Evolutionary conservation across 129 eudicot species (phyloP).

Genomic region (Chrysanthemum lavandulifolium): DNA sequence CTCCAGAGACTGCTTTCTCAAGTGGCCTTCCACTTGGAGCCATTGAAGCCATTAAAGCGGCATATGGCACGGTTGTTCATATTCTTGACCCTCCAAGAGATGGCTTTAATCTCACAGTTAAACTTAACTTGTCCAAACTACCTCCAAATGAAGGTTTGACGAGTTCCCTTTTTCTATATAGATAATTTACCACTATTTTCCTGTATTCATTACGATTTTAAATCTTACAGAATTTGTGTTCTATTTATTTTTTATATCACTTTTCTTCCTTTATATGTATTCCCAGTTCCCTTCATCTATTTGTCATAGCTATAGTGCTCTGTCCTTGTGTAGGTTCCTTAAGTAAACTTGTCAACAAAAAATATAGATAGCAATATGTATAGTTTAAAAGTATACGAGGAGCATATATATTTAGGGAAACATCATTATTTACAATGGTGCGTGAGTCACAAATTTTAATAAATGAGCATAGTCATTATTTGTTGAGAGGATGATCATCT

Average conservation of each 20-base stretch:
- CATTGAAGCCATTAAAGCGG: conserved; percentile 85
- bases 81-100: conserved; percentile 99
- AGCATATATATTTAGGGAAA: no score
- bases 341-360: background rate
- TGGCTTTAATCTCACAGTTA: conserved; percentile 88
- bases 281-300: background rate
- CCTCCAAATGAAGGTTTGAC: conserved; percentile 84
- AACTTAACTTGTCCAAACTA: conserved; percentile 84
- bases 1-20: conserved; percentile 67
- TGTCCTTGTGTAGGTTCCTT: background rate
- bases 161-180: conserved; percentile 36
- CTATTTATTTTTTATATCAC: background rate
- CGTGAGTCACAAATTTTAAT: no score
- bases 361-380: background rate
- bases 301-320: background rate
- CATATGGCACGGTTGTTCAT: conserved; percentile 67
- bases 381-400: no score
- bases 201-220: background rate
- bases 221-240: background rate
- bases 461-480: no score
- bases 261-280: background rate
- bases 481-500: no score
- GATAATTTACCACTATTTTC: background rate
- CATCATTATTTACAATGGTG: no score
- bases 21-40: conserved; percentile 95